Evolutionary conservation across 768 basidiomycete species (phyloP).

Genomic region (Trametes cinnabarina): DNA sequence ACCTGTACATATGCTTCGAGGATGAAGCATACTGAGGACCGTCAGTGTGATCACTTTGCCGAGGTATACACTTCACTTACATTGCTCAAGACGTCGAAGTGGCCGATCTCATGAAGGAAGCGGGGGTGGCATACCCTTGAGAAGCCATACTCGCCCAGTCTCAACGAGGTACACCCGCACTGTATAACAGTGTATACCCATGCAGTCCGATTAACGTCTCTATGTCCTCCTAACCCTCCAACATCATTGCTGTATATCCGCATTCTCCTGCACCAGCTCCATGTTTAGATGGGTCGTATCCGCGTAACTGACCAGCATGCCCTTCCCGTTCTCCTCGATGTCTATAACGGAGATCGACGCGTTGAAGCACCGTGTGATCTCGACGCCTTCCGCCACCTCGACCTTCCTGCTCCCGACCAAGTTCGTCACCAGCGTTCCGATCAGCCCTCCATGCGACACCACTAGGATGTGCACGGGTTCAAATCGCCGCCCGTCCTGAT

Average conservation of each 20-base stretch:
- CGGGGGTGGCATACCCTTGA: slow-evolving; percentile 36
- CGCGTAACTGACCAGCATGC: slow-evolving; percentile 50
- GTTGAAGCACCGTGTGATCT: slow-evolving; percentile 45
- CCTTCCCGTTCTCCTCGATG: slow-evolving; percentile 38
- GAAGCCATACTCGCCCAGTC: too few species aligned
- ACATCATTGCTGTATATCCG: slow-evolving; percentile 38
- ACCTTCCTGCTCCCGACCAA: slow-evolving; percentile 44
- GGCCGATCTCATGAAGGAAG: slow-evolving; percentile 45
- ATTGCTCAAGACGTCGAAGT: slow-evolving; percentile 41
- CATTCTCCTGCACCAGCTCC: slow-evolving; percentile 46
- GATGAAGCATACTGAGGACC: slow-evolving; percentile 65
- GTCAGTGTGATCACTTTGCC: slow-evolving; percentile 18
- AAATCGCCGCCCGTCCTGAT: slow-evolving; percentile 5
- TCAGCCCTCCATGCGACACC: slow-evolving; percentile 66
- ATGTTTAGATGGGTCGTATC: slow-evolving; percentile 51
- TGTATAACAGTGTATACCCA: background rate
- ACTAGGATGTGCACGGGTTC: slow-evolving; percentile 49
- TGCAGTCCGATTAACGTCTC: background rate
- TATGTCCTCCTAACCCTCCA: background rate
- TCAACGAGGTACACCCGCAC: too few species aligned
- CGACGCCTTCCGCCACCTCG: slow-evolving; percentile 33
- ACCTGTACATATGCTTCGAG: slow-evolving; percentile 50
- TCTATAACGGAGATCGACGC: slow-evolving; percentile 61
- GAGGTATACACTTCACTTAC: background rate
- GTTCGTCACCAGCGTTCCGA: slow-evolving; percentile 48